Evolutionary conservation across 2,329 filamentous ascomycete genomes (phyloP).

Genomic region (Chaetomium sp.): DNA sequence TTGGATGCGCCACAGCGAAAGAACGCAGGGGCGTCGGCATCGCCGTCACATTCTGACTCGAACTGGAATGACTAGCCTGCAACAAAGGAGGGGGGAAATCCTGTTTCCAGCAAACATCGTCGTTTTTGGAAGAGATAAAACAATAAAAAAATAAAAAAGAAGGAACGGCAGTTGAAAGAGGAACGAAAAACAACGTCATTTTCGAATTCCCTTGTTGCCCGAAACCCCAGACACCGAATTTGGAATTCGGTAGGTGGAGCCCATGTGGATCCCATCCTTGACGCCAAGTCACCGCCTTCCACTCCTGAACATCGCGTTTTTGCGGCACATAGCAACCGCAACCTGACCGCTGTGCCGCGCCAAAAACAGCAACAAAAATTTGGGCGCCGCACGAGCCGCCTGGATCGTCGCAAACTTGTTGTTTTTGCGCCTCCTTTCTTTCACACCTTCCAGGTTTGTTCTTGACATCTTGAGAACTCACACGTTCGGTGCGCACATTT

Average conservation of each 20-base stretch:
- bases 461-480: not conserved
- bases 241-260: not conserved
- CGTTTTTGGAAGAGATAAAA: no score
- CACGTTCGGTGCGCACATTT: not conserved
- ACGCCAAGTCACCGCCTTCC: not conserved
- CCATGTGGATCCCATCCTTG: not conserved
- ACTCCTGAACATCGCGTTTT: not conserved
- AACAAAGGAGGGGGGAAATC: no score
- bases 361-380: conserved; percentile 18
- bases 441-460: not conserved
- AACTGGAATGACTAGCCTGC: no score
- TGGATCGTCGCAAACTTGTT: conserved; percentile 10
- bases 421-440: not conserved
- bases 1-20: not conserved
- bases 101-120: no score
- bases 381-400: conserved; percentile 15
- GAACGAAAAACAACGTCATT: no score
- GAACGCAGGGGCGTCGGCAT: not conserved
- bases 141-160: no score
- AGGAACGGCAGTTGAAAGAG: no score
- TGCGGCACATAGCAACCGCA: not conserved
- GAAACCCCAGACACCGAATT: not conserved
- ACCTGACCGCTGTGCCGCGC: conserved; percentile 4
- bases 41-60: no score
- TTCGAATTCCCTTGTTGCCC: no score